Base-by-base conservation (phyloP, 805 yeast genomes). In the Clavispora santaluciae region DNA sequence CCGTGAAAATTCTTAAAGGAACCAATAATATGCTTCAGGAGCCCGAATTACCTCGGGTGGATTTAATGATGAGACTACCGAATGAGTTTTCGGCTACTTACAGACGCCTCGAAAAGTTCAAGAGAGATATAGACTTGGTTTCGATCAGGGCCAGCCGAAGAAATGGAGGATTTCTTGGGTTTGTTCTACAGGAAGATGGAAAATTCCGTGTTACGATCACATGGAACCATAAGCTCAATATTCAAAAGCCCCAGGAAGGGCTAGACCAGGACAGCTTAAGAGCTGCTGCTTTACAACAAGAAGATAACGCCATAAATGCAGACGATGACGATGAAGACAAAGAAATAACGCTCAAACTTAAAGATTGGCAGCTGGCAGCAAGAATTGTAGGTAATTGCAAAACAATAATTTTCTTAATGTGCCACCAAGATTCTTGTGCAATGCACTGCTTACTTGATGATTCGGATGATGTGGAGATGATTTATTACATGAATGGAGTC, bases 281-380 rank as follows among this genome's bases (percentile, higher is more conserved):
- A 17, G 46, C 43, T n/a, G 50, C 53, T 3, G 44, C 51, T 5
- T 35, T 44, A 6, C 43, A 48, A 39, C 31, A 49, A 3, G 33
- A 36, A 5, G 39, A 36, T 7, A 43, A 41, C 5, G 37, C 22
- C 3, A 23, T 24, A 2, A 55, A 51, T 22, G 56, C 44, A 11
- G 43, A 48, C 12, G 56, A 54, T 15, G 34, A 17, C 1, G 37
- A 40, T 7, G 63, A 63, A 21, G 74, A 68, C 13, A 60, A 61
- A 41, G 77, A 70, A 29, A 72, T 83, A 2, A 61, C 70, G 21
- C 75, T 85, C 22, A 71, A 70, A 49, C 61, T 78, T 18, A 75
- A 68, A 50, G 87, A 83, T 56, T 85, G 91, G 91, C 79, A 71
- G 51, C 62, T 78, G 45, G 85, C 86, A 1, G 67, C 80, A 5